A percentile compares a stretch with the other conserved stretches of the same genome.
These are phyloP conservation scores for Thinopyrum elongatum DNA, from an alignment of 176 grass and related monocot species.

Conservation along the genomic window DNA sequence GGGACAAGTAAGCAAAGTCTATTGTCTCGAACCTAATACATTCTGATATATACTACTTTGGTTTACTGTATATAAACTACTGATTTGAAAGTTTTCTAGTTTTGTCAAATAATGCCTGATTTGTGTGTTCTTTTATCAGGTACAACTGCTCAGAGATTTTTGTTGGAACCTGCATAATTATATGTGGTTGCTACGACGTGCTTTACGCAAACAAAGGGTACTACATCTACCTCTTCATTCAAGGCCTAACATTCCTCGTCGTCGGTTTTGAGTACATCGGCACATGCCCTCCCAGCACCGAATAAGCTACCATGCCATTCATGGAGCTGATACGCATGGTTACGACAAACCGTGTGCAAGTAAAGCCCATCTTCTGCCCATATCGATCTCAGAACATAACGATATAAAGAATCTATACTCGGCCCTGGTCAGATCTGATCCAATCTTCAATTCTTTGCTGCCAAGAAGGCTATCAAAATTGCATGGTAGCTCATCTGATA, in stretches of 20 bases:
- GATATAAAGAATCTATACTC: not conserved
- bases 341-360: not conserved
- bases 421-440: constrained; percentile 9
- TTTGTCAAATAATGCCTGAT: constrained; percentile 20
- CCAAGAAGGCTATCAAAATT: constrained; percentile 13
- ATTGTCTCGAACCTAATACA: not conserved
- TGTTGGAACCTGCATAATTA: constrained; percentile 57
- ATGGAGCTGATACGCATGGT: not conserved
- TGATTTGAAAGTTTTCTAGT: not conserved
- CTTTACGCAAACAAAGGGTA: constrained; percentile 64
- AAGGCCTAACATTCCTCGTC: constrained; percentile 69
- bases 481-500: not conserved
- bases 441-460: constrained; percentile 9
- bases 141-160: constrained; percentile 66
- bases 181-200: constrained; percentile 71
- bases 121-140: constrained; percentile 34
- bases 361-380: constrained; percentile 15
- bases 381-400: not conserved
- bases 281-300: constrained; percentile 38
- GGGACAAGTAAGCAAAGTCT: constrained; percentile 49
- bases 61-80: not conserved
- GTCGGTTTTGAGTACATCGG: constrained; percentile 71
- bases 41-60: not conserved
- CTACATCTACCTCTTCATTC: constrained; percentile 73
- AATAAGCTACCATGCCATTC: constrained; percentile 24